phyloP scores from a whole-genome alignment of 306 rosid species.

The Prunus kanzakura region DNA sequence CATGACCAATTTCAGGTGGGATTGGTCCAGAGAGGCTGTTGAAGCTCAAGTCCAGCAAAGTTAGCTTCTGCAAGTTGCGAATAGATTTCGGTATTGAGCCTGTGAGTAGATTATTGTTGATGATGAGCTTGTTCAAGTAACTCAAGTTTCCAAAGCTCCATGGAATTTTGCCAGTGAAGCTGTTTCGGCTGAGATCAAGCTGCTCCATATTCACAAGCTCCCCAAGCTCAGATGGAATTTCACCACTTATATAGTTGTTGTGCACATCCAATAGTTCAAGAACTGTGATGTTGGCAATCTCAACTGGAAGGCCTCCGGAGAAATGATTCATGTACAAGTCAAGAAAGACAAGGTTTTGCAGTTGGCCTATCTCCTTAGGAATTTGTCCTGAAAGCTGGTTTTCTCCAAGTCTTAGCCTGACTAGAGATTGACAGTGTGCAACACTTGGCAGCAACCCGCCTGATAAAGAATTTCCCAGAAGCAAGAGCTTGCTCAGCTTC shows the following conservation, averaged over 20 bases:
- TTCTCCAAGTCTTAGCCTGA: slow-evolving; percentile 88
- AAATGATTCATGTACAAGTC: slow-evolving; percentile 90
- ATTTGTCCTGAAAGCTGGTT: slow-evolving; percentile 86
- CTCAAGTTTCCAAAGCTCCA: slow-evolving; percentile 84
- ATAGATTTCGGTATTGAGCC: slow-evolving; percentile 80
- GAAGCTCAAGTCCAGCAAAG: slow-evolving; percentile 84
- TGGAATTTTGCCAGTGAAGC: slow-evolving; percentile 78
- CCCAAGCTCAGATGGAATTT: slow-evolving; percentile 66
- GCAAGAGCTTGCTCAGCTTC: slow-evolving; percentile 92
- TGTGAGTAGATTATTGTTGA: slow-evolving; percentile 67
- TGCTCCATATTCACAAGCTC: slow-evolving; percentile 89
- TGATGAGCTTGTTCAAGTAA: slow-evolving; percentile 86
- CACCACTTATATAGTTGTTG: slow-evolving; percentile 70
- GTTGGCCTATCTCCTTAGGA: slow-evolving; percentile 79
- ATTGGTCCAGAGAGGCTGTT: slow-evolving; percentile 74
- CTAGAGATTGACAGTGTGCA: slow-evolving; percentile 72
- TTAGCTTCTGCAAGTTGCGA: slow-evolving; percentile 66
- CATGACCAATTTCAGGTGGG: slow-evolving; percentile 68
- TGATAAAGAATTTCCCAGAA: slow-evolving; percentile 81
- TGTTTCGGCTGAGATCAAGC: slow-evolving; percentile 87
- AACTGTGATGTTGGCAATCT: slow-evolving; percentile 80
- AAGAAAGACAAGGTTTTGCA: slow-evolving; percentile 89
- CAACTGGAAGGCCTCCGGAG: slow-evolving; percentile 71
- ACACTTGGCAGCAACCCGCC: slow-evolving; percentile 69
- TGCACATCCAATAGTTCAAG: slow-evolving; percentile 90